Conservation (phyloP, 2,329 filamentous ascomycete species). For the Beauveria sp. region DNA sequence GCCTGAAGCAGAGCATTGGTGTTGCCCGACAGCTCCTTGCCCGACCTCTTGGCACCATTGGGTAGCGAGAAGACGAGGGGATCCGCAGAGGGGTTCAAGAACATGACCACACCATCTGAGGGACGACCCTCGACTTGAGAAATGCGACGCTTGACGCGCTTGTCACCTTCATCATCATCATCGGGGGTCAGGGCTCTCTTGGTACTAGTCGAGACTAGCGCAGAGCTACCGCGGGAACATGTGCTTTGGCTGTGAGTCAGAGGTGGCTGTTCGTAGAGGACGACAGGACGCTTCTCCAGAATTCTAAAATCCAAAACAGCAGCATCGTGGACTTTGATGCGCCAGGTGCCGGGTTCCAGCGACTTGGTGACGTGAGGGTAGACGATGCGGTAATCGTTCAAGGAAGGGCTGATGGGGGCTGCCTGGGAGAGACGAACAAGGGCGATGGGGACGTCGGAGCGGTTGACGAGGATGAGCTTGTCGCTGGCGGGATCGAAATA, state of each 20-base stretch:
- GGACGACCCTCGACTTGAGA: constrained; percentile 22
- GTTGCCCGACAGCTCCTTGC: constrained; percentile 39
- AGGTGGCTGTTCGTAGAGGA: constrained; percentile 27
- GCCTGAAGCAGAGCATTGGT: constrained; percentile 46
- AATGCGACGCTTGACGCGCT: constrained; percentile 36
- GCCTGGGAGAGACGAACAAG: constrained; percentile 39
- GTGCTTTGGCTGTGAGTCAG: constrained; percentile 23
- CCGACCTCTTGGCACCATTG: constrained; percentile 30
- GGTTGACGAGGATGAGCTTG: constrained; percentile 49
- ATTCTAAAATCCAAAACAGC: constrained; percentile 52
- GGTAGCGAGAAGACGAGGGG: constrained; percentile 46
- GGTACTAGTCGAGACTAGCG: constrained; percentile 36
- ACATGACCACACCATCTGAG: constrained; percentile 46
- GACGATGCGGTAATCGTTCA: constrained; percentile 36
- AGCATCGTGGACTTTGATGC: constrained; percentile 41
- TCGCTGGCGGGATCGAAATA: constrained; percentile 54
- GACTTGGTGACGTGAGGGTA: constrained; percentile 38
- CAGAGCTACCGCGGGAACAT: constrained; percentile 24
- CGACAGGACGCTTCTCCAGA: constrained; percentile 45
- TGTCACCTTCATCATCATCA: constrained; percentile 30
- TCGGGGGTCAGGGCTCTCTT: constrained; percentile 44
- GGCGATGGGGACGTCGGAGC: constrained; percentile 45
- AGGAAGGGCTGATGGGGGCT: constrained; percentile 29
- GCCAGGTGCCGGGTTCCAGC: constrained; percentile 48
- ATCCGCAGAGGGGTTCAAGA: constrained; percentile 41